Evolutionary conservation across 2,329 filamentous ascomycete genomes (phyloP).

Genomic region (Colletotrichum incanum): DNA sequence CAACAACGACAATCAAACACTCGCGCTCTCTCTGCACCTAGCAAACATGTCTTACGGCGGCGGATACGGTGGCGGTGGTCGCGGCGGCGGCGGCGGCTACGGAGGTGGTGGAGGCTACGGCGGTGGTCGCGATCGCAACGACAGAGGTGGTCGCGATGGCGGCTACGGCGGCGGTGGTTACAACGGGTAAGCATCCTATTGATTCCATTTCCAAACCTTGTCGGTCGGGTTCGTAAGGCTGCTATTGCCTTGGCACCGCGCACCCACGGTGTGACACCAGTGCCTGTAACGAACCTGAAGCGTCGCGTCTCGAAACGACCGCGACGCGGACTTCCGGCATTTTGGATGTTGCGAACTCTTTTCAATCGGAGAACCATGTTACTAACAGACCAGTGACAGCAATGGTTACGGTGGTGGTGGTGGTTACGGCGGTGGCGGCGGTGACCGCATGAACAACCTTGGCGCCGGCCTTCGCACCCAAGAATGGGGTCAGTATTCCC

Average conservation of each 20-base stretch:
- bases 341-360: slow-evolving; percentile 21
- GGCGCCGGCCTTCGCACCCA: slow-evolving; percentile 91
- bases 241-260: slow-evolving; percentile 19
- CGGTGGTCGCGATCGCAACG: slow-evolving; percentile 8
- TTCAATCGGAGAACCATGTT: slow-evolving; percentile 30
- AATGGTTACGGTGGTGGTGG: slow-evolving; percentile 64
- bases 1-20: slow-evolving; percentile 7
- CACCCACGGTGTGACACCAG: background rate
- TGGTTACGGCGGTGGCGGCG: slow-evolving; percentile 70
- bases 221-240: slow-evolving; percentile 47
- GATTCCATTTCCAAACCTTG: slow-evolving; percentile 46
- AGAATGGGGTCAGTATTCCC: slow-evolving; percentile 81
- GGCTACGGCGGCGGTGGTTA: slow-evolving; percentile 56
- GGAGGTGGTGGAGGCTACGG: slow-evolving; percentile 48
- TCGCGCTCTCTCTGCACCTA: slow-evolving; percentile 26
- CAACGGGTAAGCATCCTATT: slow-evolving; percentile 56
- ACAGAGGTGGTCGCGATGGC: slow-evolving; percentile 50
- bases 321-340: background rate
- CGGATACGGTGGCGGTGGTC: slow-evolving; percentile 50
- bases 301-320: slow-evolving; percentile 3
- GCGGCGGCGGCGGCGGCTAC: slow-evolving; percentile 50
- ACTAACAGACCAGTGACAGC: slow-evolving; percentile 64
- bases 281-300: background rate
- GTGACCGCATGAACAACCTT: slow-evolving; percentile 95
- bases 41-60: slow-evolving; percentile 64